phyloP scores from a whole-genome alignment of 371 early-diverging fungal species.

The Fennellomyces sp. region DNA sequence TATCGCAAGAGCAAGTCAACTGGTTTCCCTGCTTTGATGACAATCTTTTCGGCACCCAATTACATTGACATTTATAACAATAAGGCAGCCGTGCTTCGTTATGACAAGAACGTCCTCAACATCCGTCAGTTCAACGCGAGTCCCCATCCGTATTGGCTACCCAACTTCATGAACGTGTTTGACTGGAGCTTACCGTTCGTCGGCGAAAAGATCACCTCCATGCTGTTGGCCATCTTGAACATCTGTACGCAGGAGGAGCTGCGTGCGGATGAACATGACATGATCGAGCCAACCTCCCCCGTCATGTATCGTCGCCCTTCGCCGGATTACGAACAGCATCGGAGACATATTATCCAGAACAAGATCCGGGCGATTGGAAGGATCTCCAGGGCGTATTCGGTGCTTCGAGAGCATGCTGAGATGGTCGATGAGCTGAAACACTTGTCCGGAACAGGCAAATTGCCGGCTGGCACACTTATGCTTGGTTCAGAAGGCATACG shows the following conservation, averaged over 20 bases:
- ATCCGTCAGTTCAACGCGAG: slow-evolving; percentile 87
- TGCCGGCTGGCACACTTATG: slow-evolving; percentile 86
- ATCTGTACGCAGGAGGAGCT: slow-evolving; percentile 84
- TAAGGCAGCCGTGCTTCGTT: slow-evolving; percentile 96
- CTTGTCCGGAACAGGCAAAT: slow-evolving; percentile 75
- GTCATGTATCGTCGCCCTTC: too few species aligned
- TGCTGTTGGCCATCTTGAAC: slow-evolving; percentile 91
- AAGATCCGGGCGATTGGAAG: slow-evolving; percentile 93
- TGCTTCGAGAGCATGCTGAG: slow-evolving; percentile 89
- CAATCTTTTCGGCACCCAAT: slow-evolving; percentile 97
- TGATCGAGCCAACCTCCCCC: neutral
- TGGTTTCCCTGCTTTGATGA: slow-evolving; percentile 95
- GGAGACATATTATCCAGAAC: slow-evolving; percentile 78
- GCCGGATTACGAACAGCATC: slow-evolving; percentile 64
- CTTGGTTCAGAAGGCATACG: slow-evolving; percentile 92
- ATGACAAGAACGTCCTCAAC: slow-evolving; percentile 96
- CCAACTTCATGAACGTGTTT: slow-evolving; percentile 97
- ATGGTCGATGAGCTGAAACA: slow-evolving; percentile 91
- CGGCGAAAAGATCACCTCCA: slow-evolving; percentile 96
- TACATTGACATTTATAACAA: slow-evolving; percentile 97
- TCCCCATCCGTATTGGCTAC: slow-evolving; percentile 96
- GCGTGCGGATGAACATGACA: slow-evolving; percentile 13
- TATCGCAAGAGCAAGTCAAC: slow-evolving; percentile 91
- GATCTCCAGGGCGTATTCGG: slow-evolving; percentile 85
- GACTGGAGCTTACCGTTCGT: slow-evolving; percentile 98